Conservation (phyloP, 1,284 basidiomycete genomes). For the Papiliotrema laurentii region DNA sequence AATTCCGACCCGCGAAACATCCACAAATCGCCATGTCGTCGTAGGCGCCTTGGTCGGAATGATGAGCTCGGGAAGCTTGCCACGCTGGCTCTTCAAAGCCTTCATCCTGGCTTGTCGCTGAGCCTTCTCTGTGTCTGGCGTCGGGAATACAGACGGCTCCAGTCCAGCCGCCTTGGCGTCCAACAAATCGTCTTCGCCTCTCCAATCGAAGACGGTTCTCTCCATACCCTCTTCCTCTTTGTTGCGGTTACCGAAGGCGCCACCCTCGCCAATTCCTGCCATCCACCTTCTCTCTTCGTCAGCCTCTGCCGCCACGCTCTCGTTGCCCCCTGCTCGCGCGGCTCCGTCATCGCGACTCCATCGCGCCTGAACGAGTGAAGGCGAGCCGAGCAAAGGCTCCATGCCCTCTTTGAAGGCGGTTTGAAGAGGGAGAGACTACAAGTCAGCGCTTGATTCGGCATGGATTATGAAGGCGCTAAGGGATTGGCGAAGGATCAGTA, state of each 20-base stretch:
- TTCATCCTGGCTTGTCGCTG: background rate
- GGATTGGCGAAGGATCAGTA: conserved; percentile 35
- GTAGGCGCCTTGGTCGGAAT: background rate
- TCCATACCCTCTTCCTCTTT: conserved; percentile 21
- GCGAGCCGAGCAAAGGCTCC: conserved; percentile 41
- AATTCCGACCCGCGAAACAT: conserved; percentile 4
- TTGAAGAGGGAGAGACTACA: conserved; percentile 37
- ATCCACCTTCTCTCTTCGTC: conserved; percentile 39
- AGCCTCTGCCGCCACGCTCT: conserved; percentile 29
- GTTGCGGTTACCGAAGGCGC: conserved; percentile 28
- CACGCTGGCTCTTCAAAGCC: conserved; percentile 1
- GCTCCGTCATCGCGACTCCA: conserved; percentile 2
- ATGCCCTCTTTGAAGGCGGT: conserved; percentile 39
- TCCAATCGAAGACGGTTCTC: conserved; percentile 41
- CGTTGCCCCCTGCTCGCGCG: conserved; percentile 23
- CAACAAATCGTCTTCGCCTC: conserved; percentile 27
- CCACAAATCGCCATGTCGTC: conserved; percentile 10
- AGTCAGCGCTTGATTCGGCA: conserved; percentile 12
- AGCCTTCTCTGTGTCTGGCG: background rate
- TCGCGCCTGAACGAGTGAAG: conserved; percentile 1
- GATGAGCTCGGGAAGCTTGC: background rate
- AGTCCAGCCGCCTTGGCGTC: conserved; percentile 9
- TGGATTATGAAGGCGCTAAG: conserved; percentile 1
- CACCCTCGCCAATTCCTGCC: conserved; percentile 23
- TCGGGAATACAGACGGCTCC: conserved; percentile 1